Evolutionary conservation across 1,284 basidiomycete species (phyloP).

Genomic region (Ceratobasidium sp.): DNA sequence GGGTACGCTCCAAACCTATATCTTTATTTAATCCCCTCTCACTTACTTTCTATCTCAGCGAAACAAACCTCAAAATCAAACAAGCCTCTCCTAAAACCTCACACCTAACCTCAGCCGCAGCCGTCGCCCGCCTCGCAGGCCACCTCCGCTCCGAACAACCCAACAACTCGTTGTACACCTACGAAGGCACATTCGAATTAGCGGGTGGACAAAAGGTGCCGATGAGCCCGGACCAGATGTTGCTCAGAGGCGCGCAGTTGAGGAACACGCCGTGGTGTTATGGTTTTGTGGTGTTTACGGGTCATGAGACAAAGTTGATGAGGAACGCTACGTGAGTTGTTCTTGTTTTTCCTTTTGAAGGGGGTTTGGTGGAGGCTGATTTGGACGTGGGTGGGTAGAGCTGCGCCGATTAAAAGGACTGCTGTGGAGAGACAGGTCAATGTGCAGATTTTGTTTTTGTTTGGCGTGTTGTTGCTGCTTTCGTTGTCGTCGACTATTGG

Average conservation of each 20-base stretch:
- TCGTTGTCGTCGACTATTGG: slow-evolving; percentile 95
- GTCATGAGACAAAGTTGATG: slow-evolving; percentile 99
- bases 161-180: slow-evolving; percentile 98
- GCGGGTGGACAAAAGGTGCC: slow-evolving; percentile 73
- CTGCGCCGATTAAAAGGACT: slow-evolving; percentile 96
- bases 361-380: background rate
- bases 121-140: slow-evolving; percentile 83
- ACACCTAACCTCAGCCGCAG: slow-evolving; percentile 80
- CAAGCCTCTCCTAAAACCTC: slow-evolving; percentile 91
- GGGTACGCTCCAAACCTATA: slow-evolving; percentile 71
- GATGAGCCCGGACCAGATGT: slow-evolving; percentile 93
- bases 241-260: slow-evolving; percentile 95
- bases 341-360: slow-evolving; percentile 19
- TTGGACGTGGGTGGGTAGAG: slow-evolving; percentile 63
- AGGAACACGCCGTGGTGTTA: slow-evolving; percentile 98
- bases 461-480: slow-evolving; percentile 87
- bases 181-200: slow-evolving; percentile 84
- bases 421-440: slow-evolving; percentile 98
- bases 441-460: slow-evolving; percentile 96
- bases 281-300: slow-evolving; percentile 94
- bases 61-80: slow-evolving; percentile 99
- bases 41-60: slow-evolving; percentile 64
- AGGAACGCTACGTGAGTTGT: slow-evolving; percentile 85
- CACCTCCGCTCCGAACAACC: slow-evolving; percentile 94
- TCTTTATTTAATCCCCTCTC: background rate